phyloP scores from a whole-genome alignment of 345 rosid genomes.

The Nasturtium officinale region DNA sequence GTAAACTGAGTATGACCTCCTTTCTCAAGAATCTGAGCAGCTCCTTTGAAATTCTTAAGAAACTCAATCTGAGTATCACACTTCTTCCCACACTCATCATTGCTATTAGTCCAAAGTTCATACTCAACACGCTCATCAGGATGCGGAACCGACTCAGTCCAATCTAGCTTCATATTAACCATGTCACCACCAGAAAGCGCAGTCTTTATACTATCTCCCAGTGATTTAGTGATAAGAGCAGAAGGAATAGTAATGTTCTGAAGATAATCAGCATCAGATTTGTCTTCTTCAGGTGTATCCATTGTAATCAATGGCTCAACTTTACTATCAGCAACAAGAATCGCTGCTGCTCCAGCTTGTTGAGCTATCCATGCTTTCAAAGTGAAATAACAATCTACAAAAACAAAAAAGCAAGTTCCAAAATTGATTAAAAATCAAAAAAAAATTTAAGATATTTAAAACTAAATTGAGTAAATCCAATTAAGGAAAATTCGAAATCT shows the following conservation, averaged over 20 bases:
- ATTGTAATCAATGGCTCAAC: conserved; percentile 60
- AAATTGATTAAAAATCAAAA: conserved; percentile 1
- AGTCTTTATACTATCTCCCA: conserved; percentile 56
- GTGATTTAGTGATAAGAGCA: conserved; percentile 51
- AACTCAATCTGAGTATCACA: conserved; percentile 64
- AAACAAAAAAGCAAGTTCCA: background rate
- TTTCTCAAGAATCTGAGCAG: conserved; percentile 65
- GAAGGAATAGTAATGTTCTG: conserved; percentile 61
- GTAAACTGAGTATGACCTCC: conserved; percentile 66
- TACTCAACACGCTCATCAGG: conserved; percentile 68
- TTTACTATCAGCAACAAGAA: conserved; percentile 58
- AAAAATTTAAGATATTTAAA: background rate
- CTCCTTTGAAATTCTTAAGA: conserved; percentile 62
- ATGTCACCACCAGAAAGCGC: conserved; percentile 48
- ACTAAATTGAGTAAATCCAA: conserved; percentile 7
- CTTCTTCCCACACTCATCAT: conserved; percentile 62
- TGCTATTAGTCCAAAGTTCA: conserved; percentile 65
- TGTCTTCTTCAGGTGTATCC: conserved; percentile 64
- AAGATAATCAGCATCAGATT: conserved; percentile 53
- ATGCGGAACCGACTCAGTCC: conserved; percentile 67
- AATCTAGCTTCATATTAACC: conserved; percentile 60
- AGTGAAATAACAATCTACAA: conserved; percentile 61
- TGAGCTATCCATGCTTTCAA: conserved; percentile 68
- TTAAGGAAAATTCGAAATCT: background rate
- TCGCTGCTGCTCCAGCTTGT: conserved; percentile 66